These are phyloP conservation scores for Hamiltosporidium magnivora DNA, from an alignment of 371 early-diverging fungal species.

Conservation along the genomic window DNA sequence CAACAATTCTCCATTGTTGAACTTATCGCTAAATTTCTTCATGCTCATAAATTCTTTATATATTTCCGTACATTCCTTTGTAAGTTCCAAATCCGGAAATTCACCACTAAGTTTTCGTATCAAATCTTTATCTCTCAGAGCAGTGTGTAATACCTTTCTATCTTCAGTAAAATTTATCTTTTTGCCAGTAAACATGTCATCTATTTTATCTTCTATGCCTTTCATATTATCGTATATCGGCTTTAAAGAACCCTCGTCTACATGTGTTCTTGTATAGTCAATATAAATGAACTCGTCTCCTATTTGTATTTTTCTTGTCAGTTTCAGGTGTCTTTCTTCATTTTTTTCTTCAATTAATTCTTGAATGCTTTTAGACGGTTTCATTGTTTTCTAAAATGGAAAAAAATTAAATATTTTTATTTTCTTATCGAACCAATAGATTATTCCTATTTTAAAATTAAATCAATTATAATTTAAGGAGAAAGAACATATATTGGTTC, in stretches of 20 bases:
- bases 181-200: conserved; percentile 80
- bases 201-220: conserved; percentile 10
- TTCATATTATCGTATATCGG: neutral
- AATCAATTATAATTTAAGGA: neutral
- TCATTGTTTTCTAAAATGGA: neutral
- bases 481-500: neutral
- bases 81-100: conserved; percentile 66
- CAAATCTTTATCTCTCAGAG: conserved; percentile 72
- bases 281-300: neutral
- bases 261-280: conserved; percentile 3
- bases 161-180: conserved; percentile 91
- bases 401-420: neutral
- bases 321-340: neutral
- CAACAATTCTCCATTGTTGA: conserved; percentile 74
- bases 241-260: neutral
- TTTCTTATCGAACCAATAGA: neutral
- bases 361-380: neutral
- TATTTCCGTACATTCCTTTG: conserved; percentile 59
- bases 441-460: neutral
- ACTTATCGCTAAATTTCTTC: conserved; percentile 65
- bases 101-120: conserved; percentile 67
- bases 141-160: conserved; percentile 83
- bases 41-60: conserved; percentile 80
- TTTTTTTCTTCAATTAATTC: neutral
- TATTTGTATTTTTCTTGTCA: neutral